Base-by-base conservation (phyloP, 345 rosid species). In the Brassica rapa region DNA sequence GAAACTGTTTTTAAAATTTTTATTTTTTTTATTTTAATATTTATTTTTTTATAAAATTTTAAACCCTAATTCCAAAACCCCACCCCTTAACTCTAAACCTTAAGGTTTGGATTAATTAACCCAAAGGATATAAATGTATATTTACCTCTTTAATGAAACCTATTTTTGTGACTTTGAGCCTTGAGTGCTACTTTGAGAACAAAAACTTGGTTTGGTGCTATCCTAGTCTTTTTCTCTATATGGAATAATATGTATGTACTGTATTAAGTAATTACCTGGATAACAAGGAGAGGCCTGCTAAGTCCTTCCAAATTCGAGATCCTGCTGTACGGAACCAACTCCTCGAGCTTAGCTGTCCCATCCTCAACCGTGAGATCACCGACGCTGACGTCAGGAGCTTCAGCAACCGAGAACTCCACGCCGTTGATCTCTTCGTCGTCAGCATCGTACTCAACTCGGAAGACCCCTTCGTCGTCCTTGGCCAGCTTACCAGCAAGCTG, bases 401-500 rank as follows among this genome's bases (percentile, higher is more conserved):
- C 71, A 7, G 93, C 94, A 74, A 88, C 89, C 4, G 80, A 14
- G 62, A 93, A 88, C 84, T 91, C 97, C 5, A 91, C 98, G n/a
- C 98, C 99, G 9, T 86, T 85, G 88, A 85, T 71, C 5, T 86
- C 89, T 23, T 8, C 66, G 10, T 75, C 76, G 1, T 84, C 79
- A 35, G 87, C 95, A 8, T 93, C 98, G 7, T 84, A 93, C 71
- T 88, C 99, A 67, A 91, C 92, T 49, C 85, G 81, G 56, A 89
- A 87, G 61, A 91, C 94, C 11, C 96, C 94, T 30, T 90, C 93
- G 16, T 90, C 94, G 55, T 95, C 98, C 72, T 84, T 91, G 55
- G 88, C 94, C 2, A 95, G 85, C 82, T 82, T 90, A 55, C 99
- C 99, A 0, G 93, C 93, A 14, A 95, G 86, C 82, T 91, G 97